Percentiles rank a stretch among this genome's conserved stretches.
These are phyloP conservation scores for Amaranthus cruentus DNA, from an alignment of 148 eudicot species.

Conservation along the genomic window DNA sequence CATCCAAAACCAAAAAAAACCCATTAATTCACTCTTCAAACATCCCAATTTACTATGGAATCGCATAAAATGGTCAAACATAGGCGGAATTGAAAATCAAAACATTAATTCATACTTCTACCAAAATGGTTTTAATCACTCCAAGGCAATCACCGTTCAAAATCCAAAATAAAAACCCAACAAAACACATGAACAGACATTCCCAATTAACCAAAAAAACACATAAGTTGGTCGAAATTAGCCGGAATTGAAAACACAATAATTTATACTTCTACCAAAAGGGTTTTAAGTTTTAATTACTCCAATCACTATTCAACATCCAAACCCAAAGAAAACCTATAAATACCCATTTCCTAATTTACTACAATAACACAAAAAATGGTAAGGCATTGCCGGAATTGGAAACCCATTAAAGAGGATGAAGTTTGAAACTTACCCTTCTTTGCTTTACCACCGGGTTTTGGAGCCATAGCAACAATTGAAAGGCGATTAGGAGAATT, in stretches of 20 bases:
- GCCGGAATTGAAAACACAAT: no score
- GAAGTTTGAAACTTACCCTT: conserved; percentile 38
- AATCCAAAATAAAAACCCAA: background rate
- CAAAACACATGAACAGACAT: background rate
- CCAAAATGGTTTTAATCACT: conserved; percentile 36
- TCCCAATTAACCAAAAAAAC: background rate
- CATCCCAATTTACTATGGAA: no score
- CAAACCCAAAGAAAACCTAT: background rate
- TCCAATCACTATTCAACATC: background rate
- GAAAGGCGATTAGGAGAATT: conserved; percentile 39
- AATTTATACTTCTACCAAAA: background rate
- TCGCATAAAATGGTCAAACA: no score
- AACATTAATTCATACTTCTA: no score
- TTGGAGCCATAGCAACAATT: conserved; percentile 68
- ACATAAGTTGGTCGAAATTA: background rate
- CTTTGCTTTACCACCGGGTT: conserved; percentile 66
- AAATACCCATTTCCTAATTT: background rate
- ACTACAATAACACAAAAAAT: background rate
- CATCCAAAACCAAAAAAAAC: background rate
- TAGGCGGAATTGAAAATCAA: no score
- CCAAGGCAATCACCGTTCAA: conserved; percentile 75
- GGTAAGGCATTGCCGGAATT: background rate
- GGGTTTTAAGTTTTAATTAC: no score
- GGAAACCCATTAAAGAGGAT: background rate
- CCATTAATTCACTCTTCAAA: no score